Evolutionary conservation across 768 basidiomycete genomes (phyloP), one percentile per base, ranked within the genome.

Genomic region (Erythrobasidium yunnanense): DNA sequence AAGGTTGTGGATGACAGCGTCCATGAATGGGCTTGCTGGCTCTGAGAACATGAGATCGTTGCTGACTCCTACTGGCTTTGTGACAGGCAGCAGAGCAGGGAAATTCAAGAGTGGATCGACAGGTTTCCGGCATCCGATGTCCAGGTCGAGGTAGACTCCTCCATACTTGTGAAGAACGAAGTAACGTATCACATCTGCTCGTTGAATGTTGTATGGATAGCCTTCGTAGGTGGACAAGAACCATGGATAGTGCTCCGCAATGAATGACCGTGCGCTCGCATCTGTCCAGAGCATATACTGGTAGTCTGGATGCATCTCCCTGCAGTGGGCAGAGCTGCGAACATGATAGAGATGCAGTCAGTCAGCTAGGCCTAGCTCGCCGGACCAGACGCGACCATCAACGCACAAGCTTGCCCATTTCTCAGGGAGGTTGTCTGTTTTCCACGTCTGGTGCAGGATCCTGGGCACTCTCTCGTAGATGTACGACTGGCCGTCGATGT

Each of bases 241-340:
- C 85, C 90, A 90, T 20, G 87, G 81, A 73, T 97, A 99, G 66
- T 89, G 77, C 66, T 83, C 78, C 18, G 86, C 85, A 72, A 99
- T 88, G 77, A 99, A 97, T 71, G 87, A 82, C 70, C 90, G 85
- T 17, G 95, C 88, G 68, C 81, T 79, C 6, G 84, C 87, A 76
- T 99, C 95, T 15, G 95, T 96, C 95, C 95, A 99, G 11, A 99
- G 81, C 80, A 85, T 91, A 80, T 96, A 95, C 75, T 96, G 96
- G 45, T 49, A 65, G n/a, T 47, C 27, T 22, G 33, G 57, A 51
- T 25, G 15, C 0, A 53, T 18, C 25, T 27, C 32, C 35, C 30
- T 1, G 17, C 66, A 52, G 22, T 46, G 30, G 2, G 34, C 46
- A 5, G 51, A 15, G 38, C 22, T 62, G 33, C 33, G 33, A 33